These are phyloP conservation scores for Termitomyces sp. DNA, from an alignment of 768 basidiomycete genomes.

Conservation along the genomic window DNA sequence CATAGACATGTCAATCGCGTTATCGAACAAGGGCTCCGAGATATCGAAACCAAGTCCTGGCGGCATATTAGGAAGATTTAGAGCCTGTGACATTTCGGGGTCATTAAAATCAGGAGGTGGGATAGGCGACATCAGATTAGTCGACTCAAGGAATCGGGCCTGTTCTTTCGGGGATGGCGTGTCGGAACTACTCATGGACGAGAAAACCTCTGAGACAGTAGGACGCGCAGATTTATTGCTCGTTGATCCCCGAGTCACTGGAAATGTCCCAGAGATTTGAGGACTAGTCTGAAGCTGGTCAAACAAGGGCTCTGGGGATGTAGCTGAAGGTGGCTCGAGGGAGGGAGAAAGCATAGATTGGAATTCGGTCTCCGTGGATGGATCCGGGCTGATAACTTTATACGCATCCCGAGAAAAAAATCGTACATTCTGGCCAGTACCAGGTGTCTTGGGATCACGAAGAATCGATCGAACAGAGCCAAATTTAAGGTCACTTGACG, in stretches of 20 bases:
- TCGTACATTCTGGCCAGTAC: conserved; percentile 75
- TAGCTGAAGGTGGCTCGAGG: conserved; percentile 17
- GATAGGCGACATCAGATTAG: conserved; percentile 32
- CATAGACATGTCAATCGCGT: conserved; percentile 28
- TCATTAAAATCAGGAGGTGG: conserved; percentile 45
- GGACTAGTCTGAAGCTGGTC: conserved; percentile 27
- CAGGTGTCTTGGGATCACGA: conserved; percentile 67
- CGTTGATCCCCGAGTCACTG: conserved; percentile 28
- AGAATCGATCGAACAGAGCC: conserved; percentile 71
- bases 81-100: conserved; percentile 51
- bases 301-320: conserved; percentile 20
- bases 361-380: conserved; percentile 43
- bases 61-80: conserved; percentile 50
- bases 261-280: conserved; percentile 23
- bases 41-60: conserved; percentile 40
- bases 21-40: conserved; percentile 30
- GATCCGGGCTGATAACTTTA: conserved; percentile 63
- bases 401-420: conserved; percentile 73
- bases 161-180: conserved; percentile 9
- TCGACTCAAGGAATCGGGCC: conserved; percentile 22
- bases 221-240: conserved; percentile 37
- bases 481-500: conserved; percentile 30
- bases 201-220: conserved; percentile 48
- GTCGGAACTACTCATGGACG: conserved; percentile 29
- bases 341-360: conserved; percentile 26